Base-by-base conservation (phyloP, 192 early-diverging fungal genomes). In the Linnemannia elongata region DNA sequence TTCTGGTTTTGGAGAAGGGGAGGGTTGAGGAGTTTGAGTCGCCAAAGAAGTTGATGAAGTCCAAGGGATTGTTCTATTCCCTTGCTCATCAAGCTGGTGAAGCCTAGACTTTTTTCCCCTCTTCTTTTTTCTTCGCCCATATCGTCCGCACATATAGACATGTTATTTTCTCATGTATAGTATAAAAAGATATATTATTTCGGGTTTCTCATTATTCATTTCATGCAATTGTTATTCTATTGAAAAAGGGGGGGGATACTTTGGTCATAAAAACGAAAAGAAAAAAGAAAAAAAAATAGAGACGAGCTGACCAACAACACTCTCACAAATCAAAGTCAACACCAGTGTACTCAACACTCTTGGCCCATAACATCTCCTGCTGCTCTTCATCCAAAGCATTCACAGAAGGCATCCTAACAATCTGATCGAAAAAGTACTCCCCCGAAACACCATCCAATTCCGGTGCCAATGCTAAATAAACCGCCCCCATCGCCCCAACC, bases 21-120 rank as follows among this genome's bases (percentile, higher is more conserved):
- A 36, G 72, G 90, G 20, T 81, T 92, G 90, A 92, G 13, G 97
- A 98, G 82, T 93, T 89, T 70, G 96, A 94, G 49, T 83, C 92
- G 13, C 96, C 96, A 15, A 36, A 78, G 30, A 82, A 80, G 22
- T 81, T 96, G 75, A 39, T 80, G 55, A 24, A 45, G 42, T 18
- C 49, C 18, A 77, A 69, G 35, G 69, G 87, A 0, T 45, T 88
- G 20, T 92, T 90, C 44, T 90, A 90, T 60, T 82, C 84, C 35
- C 78, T 92, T 42, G 82, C 91, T 2, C 87, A 90, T 55, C 83
- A 92, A 74, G 87, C 91, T 52, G 91, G 91, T 4, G 78, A 90
- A 66, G 75, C 76, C 17, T 88, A 87, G 41, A 39, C 54, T 54
- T 63, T 54, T 60, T 33, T 9, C 3, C 12, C 27, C 0, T 33